A percentile compares a stretch with the other conserved stretches of the same genome.
These are phyloP conservation scores for Meripilus lineatus DNA, from an alignment of 1,284 basidiomycete genomes.

Conservation along the genomic window DNA sequence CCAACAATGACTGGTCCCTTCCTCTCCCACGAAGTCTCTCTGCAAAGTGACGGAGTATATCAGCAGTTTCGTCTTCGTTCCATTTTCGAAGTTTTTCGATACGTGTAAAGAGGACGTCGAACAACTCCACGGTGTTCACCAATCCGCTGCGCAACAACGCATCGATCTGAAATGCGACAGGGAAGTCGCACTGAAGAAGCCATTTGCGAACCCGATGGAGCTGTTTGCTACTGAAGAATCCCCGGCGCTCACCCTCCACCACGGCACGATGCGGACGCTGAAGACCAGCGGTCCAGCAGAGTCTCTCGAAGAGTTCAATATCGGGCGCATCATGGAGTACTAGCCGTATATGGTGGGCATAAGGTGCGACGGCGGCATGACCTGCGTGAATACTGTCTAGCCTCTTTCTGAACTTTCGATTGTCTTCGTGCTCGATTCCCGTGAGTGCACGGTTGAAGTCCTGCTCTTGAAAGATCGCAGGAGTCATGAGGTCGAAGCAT, in stretches of 20 bases:
- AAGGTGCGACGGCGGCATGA: slow-evolving; percentile 54
- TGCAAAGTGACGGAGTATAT: slow-evolving; percentile 47
- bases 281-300: slow-evolving; percentile 52
- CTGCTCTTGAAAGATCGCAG: slow-evolving; percentile 56
- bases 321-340: slow-evolving; percentile 40
- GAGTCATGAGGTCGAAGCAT: slow-evolving; percentile 60
- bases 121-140: slow-evolving; percentile 48
- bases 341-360: slow-evolving; percentile 62
- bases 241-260: slow-evolving; percentile 43
- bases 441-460: slow-evolving; percentile 48
- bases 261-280: slow-evolving; percentile 28
- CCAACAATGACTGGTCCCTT: slow-evolving; percentile 36
- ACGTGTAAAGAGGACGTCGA: slow-evolving; percentile 38
- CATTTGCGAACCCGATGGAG: slow-evolving; percentile 41
- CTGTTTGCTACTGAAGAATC: slow-evolving; percentile 44
- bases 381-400: slow-evolving; percentile 48
- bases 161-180: slow-evolving; percentile 67
- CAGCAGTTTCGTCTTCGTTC: slow-evolving; percentile 31
- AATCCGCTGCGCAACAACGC: slow-evolving; percentile 54
- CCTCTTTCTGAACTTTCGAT: slow-evolving; percentile 45
- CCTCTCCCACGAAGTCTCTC: slow-evolving; percentile 39
- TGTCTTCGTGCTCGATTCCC: slow-evolving; percentile 32
- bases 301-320: slow-evolving; percentile 39
- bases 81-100: slow-evolving; percentile 36
- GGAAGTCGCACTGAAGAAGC: slow-evolving; percentile 45